phyloP scores from a whole-genome alignment of 805 yeast genomes.

The Zygosaccharomyces siamensis region DNA sequence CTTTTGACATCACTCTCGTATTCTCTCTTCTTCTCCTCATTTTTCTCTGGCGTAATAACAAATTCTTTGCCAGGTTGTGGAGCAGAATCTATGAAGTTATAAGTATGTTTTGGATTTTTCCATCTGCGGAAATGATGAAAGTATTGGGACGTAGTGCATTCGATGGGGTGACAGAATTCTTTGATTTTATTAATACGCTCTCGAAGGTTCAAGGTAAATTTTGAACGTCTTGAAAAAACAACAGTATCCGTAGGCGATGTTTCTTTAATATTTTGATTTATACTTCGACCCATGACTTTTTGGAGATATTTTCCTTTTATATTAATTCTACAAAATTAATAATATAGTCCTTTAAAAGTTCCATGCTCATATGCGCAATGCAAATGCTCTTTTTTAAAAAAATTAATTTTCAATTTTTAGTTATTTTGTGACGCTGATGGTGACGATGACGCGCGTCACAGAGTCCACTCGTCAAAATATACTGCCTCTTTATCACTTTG shows the following conservation, averaged over 20 bases:
- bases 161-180: neutral
- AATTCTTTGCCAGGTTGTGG: neutral
- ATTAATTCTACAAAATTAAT: neutral
- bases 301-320: neutral
- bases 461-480: conserved; percentile 47
- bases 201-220: neutral
- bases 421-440: neutral
- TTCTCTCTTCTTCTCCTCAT: conserved; percentile 2
- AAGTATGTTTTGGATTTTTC: neutral
- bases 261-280: neutral
- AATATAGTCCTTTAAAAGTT: neutral
- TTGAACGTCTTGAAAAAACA: neutral
- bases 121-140: neutral
- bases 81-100: neutral
- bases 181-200: neutral
- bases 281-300: neutral
- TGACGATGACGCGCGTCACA: conserved; percentile 17
- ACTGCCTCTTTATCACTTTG: conserved; percentile 40
- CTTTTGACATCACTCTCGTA: conserved; percentile 3
- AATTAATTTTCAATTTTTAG: neutral
- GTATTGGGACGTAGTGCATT: neutral
- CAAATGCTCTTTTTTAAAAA: neutral
- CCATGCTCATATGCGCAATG: neutral
- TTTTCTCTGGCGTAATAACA: neutral
- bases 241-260: neutral